Evolutionary conservation across 1,139 yeast species (phyloP).

Genomic region (Zygoascus meyerae): DNA sequence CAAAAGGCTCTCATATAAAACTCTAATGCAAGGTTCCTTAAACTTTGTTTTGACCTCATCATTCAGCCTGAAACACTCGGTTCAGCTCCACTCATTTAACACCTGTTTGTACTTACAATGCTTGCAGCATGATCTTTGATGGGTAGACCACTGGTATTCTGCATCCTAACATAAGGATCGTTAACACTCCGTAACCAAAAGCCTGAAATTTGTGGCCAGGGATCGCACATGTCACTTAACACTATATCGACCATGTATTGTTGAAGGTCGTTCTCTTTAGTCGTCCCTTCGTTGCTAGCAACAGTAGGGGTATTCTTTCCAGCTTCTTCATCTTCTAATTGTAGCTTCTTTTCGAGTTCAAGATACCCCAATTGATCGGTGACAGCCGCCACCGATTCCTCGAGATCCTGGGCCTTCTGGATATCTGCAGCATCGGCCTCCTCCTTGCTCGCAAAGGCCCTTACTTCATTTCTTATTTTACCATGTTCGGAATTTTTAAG

Average conservation of each 20-base stretch:
- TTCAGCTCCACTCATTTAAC: not conserved
- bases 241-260: slow-evolving; percentile 59
- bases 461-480: slow-evolving; percentile 17
- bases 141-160: slow-evolving; percentile 60
- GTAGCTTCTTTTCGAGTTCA: slow-evolving; percentile 19
- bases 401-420: slow-evolving; percentile 1
- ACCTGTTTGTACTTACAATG: slow-evolving; percentile 45
- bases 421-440: slow-evolving; percentile 7
- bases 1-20: not conserved
- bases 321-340: slow-evolving; percentile 3
- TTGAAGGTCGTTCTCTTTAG: too few relatives aligned
- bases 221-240: slow-evolving; percentile 82
- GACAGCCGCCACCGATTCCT: slow-evolving; percentile 1
- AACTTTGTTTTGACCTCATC: too few relatives aligned
- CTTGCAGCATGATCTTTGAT: slow-evolving; percentile 58
- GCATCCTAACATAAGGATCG: slow-evolving; percentile 71
- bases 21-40: not conserved
- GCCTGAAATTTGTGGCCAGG: slow-evolving; percentile 59
- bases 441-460: slow-evolving; percentile 19
- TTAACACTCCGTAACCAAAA: slow-evolving; percentile 70
- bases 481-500: slow-evolving; percentile 37
- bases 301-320: not conserved
- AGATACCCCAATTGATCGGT: slow-evolving; percentile 16
- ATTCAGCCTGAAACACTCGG: not conserved
- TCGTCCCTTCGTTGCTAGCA: slow-evolving; percentile 2